phyloP scores from a whole-genome alignment of 192 early-diverging fungal genomes.

The Haplosporangium gracile region DNA sequence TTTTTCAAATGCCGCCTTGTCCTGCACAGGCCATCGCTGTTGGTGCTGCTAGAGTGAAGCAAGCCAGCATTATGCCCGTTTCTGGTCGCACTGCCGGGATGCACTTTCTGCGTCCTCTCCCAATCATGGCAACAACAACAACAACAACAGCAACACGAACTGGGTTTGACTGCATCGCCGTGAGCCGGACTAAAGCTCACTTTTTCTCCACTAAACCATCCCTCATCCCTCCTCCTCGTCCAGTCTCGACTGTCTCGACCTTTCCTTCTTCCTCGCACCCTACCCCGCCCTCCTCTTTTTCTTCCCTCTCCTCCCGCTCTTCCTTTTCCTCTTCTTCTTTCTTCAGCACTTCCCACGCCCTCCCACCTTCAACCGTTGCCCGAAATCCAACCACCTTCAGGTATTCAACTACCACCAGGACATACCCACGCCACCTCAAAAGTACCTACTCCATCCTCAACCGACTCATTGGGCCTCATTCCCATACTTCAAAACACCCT shows the following conservation, averaged over 20 bases:
- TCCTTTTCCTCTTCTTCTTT: background rate
- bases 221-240: background rate
- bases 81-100: background rate
- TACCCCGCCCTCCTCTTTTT: background rate
- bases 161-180: background rate
- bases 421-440: background rate
- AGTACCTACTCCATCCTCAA: background rate
- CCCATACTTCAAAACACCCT: background rate
- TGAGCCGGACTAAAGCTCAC: background rate
- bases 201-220: conserved; percentile 2
- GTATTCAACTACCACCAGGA: conserved; percentile 16
- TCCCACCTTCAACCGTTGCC: conserved; percentile 7
- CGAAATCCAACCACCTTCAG: background rate
- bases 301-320: background rate
- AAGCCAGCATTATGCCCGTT: background rate
- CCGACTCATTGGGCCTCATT: background rate
- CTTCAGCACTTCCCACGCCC: background rate
- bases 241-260: background rate
- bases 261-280: background rate
- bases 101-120: background rate
- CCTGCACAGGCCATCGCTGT: conserved; percentile 6
- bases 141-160: background rate
- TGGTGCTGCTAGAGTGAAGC: background rate
- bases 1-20: conserved; percentile 4
- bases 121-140: no score